Evolutionary conservation across 2,329 filamentous ascomycete genomes (phyloP).

Genomic region (Xylaria arbuscula): DNA sequence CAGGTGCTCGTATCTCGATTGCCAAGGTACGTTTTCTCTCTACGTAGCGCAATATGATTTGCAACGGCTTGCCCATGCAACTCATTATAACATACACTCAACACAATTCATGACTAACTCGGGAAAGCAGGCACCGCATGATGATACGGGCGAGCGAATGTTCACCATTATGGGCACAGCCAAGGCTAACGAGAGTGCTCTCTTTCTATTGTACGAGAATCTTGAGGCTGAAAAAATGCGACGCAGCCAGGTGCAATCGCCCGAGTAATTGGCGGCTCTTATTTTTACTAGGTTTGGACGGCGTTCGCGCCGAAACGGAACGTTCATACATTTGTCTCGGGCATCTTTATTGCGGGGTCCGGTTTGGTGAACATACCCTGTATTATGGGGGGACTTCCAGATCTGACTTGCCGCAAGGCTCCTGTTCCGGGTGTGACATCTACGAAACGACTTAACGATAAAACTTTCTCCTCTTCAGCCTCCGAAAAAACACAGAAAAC

Average conservation of each 20-base stretch:
- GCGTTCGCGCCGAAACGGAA: conserved; percentile 46
- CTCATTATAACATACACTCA: not conserved
- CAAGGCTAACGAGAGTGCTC: conserved; percentile 92
- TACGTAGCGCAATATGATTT: not conserved
- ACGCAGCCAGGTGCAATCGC: conserved; percentile 78
- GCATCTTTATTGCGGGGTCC: conserved; percentile 58
- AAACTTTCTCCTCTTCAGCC: conserved; percentile 43
- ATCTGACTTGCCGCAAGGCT: conserved; percentile 74
- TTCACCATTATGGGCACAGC: conserved; percentile 99
- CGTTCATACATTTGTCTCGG: conserved; percentile 50
- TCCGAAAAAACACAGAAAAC: conserved; percentile 41
- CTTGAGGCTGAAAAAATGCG: conserved; percentile 99
- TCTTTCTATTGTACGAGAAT: conserved; percentile 98
- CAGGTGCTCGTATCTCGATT: conserved; percentile 96
- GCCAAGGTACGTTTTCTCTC: conserved; percentile 72
- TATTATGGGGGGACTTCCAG: conserved; percentile 62
- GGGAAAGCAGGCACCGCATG: conserved; percentile 77
- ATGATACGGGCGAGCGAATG: conserved; percentile 98
- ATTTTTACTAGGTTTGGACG: conserved; percentile 39
- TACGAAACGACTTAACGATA: conserved; percentile 59
- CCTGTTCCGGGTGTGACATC: conserved; percentile 56
- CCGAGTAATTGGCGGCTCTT: conserved; percentile 57
- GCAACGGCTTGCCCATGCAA: not conserved
- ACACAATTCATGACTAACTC: conserved; percentile 33
- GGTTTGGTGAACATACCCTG: conserved; percentile 61